phyloP scores from a whole-genome alignment of 1,139 yeast genomes.

The Schwanniomyces etchellsii region DNA sequence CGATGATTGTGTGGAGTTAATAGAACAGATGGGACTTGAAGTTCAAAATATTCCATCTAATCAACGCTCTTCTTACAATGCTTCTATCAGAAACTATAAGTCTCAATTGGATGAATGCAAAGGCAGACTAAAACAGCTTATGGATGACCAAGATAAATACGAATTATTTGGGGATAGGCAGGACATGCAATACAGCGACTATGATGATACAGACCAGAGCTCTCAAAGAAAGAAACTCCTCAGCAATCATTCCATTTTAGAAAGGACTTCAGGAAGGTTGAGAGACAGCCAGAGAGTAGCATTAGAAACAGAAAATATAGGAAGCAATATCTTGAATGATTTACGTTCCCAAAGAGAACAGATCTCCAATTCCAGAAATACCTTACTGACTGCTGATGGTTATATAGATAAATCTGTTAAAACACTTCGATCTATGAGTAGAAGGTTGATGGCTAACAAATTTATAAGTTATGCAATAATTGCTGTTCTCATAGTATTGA shows the following conservation, averaged over 20 bases:
- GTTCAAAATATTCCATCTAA: constrained; percentile 75
- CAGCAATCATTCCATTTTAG: constrained; percentile 74
- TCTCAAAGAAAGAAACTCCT: constrained; percentile 67
- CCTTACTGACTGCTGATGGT: constrained; percentile 83
- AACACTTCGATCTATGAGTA: constrained; percentile 86
- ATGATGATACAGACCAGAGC: constrained; percentile 13
- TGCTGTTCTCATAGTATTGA: constrained; percentile 77
- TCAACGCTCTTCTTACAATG: constrained; percentile 61
- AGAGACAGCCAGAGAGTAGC: constrained; percentile 89
- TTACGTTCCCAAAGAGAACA: constrained; percentile 93
- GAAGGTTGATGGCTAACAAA: constrained; percentile 93
- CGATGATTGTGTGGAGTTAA: constrained; percentile 73
- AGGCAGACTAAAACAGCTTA: constrained; percentile 41
- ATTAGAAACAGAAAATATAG: constrained; percentile 85
- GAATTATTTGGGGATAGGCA: constrained; percentile 59
- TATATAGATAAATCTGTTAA: constrained; percentile 87
- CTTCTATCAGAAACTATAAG: constrained; percentile 65
- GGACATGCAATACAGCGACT: constrained; percentile 21
- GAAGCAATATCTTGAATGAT: constrained; percentile 86
- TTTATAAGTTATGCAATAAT: constrained; percentile 93
- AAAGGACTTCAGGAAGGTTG: constrained; percentile 76
- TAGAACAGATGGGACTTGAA: constrained; percentile 78
- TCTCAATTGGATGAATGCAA: constrained; percentile 56
- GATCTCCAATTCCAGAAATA: constrained; percentile 74
- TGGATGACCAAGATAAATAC: constrained; percentile 60